These are phyloP conservation scores for Chaetothyriales sp. DNA, from an alignment of 2,329 filamentous ascomycete species.

Conservation along the genomic window DNA sequence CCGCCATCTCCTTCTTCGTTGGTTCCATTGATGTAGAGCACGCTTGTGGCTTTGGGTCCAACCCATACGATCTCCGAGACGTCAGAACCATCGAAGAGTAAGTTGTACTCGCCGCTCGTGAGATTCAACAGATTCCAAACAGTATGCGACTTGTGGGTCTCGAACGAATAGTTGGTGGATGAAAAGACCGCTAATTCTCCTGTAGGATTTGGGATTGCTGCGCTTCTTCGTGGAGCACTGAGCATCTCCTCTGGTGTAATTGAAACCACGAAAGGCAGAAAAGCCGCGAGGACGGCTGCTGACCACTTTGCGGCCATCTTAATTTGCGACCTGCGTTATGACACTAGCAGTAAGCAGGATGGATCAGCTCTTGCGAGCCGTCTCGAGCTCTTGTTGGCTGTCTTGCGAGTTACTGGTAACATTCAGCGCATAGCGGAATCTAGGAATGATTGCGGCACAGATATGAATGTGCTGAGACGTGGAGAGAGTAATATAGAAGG, in stretches of 20 bases:
- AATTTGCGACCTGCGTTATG: neutral
- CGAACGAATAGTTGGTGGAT: constrained; percentile 66
- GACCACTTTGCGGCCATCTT: constrained; percentile 1
- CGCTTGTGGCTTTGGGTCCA: constrained; percentile 43
- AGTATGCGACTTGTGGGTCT: constrained; percentile 51
- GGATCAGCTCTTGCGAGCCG: neutral
- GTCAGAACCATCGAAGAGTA: constrained; percentile 51
- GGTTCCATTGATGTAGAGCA: constrained; percentile 42
- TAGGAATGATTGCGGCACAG: neutral
- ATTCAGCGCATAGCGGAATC: neutral
- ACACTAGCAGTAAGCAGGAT: neutral
- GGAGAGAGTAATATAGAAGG: neutral
- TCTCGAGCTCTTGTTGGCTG: neutral
- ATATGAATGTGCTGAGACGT: neutral
- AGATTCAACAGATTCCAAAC: constrained; percentile 60
- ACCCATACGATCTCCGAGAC: constrained; percentile 68
- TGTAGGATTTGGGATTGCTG: constrained; percentile 27
- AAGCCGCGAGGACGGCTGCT: constrained; percentile 9
- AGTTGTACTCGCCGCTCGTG: constrained; percentile 48
- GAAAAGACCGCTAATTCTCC: constrained; percentile 36
- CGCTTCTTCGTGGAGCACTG: constrained; percentile 25
- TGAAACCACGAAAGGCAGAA: constrained; percentile 15
- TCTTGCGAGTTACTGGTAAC: neutral
- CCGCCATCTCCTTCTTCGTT: constrained; percentile 29
- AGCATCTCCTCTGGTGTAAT: constrained; percentile 23